Conservation (phyloP, 768 basidiomycete genomes). For the Daedaleopsis nitida region DNA sequence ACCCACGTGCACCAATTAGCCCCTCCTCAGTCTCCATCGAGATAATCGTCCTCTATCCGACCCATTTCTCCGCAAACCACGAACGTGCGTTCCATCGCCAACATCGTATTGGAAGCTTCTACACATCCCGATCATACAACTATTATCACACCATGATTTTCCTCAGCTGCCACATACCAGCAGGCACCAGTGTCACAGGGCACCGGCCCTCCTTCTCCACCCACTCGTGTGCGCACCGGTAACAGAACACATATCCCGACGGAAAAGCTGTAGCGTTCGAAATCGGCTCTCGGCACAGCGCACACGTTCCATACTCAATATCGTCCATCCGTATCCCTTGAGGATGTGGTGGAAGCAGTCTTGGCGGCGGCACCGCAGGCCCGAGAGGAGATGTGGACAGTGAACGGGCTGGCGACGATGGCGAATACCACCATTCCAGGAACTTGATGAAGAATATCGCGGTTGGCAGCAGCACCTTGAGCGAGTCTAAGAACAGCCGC, state of each 20-base stretch:
- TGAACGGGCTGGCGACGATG: slow-evolving; percentile 82
- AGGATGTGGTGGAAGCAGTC: slow-evolving; percentile 73
- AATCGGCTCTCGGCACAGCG: slow-evolving; percentile 70
- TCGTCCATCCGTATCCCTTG: slow-evolving; percentile 65
- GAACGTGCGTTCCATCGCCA: slow-evolving; percentile 24
- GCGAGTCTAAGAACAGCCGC: slow-evolving; percentile 69
- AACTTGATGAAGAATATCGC: slow-evolving; percentile 96
- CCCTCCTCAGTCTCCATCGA: slow-evolving; percentile 6
- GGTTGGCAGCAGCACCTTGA: slow-evolving; percentile 78
- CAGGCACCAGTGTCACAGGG: slow-evolving; percentile 82
- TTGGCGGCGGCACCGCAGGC: slow-evolving; percentile 76
- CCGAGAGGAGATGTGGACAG: slow-evolving; percentile 62
- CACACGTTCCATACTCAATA: slow-evolving; percentile 78
- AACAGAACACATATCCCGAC: slow-evolving; percentile 95
- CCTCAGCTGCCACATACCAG: slow-evolving; percentile 79
- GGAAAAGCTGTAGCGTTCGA: slow-evolving; percentile 89
- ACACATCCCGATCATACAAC: neutral
- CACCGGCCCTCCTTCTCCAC: slow-evolving; percentile 78
- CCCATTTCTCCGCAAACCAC: slow-evolving; percentile 13
- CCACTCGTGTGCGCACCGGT: slow-evolving; percentile 84
- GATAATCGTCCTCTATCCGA: slow-evolving; percentile 12
- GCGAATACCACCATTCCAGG: slow-evolving; percentile 99
- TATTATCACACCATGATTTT: slow-evolving; percentile 71
- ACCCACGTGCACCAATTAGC: slow-evolving; percentile 26
- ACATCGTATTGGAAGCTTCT: slow-evolving; percentile 16